A percentile compares a stretch with the other conserved stretches of the same genome.
Evolutionary conservation across 306 rosid genomes (phyloP).

Genomic region (Dalbergia cultrata): DNA sequence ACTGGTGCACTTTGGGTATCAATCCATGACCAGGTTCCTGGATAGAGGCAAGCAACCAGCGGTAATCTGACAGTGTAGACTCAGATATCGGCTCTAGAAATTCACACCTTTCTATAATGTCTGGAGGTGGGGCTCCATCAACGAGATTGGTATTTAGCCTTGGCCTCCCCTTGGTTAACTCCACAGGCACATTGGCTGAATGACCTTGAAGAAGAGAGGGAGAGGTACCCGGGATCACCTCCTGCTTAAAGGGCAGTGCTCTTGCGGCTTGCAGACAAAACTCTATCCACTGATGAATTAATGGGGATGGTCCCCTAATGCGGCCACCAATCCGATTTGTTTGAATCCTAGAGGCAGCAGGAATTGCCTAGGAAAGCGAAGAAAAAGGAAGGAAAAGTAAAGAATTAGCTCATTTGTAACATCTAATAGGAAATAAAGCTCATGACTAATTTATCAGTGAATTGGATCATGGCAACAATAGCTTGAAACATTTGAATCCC

Average conservation of each 20-base stretch:
- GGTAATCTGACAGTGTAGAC: slow-evolving; percentile 66
- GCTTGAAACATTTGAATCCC: slow-evolving; percentile 22
- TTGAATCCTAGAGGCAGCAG: slow-evolving; percentile 73
- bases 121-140: slow-evolving; percentile 78
- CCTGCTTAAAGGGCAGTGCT: slow-evolving; percentile 87
- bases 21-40: slow-evolving; percentile 58
- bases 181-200: slow-evolving; percentile 49
- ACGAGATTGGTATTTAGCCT: slow-evolving; percentile 81
- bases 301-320: slow-evolving; percentile 88
- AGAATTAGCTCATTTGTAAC: not conserved
- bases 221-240: slow-evolving; percentile 87
- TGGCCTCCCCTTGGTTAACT: slow-evolving; percentile 74
- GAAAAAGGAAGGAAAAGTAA: not conserved
- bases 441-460: slow-evolving; percentile 16
- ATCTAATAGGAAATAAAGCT: slow-evolving; percentile 15
- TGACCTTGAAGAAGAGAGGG: slow-evolving; percentile 68
- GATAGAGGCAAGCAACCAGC: slow-evolving; percentile 66
- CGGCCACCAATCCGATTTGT: slow-evolving; percentile 77
- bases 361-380: slow-evolving; percentile 68
- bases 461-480: slow-evolving; percentile 3
- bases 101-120: slow-evolving; percentile 75
- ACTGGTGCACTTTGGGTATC: slow-evolving; percentile 46
- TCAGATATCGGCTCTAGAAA: slow-evolving; percentile 83
- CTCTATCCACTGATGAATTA: slow-evolving; percentile 90
- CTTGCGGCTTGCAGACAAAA: slow-evolving; percentile 93